phyloP scores from a whole-genome alignment of 2,329 filamentous ascomycete genomes.

The Ascosphaera apis region DNA sequence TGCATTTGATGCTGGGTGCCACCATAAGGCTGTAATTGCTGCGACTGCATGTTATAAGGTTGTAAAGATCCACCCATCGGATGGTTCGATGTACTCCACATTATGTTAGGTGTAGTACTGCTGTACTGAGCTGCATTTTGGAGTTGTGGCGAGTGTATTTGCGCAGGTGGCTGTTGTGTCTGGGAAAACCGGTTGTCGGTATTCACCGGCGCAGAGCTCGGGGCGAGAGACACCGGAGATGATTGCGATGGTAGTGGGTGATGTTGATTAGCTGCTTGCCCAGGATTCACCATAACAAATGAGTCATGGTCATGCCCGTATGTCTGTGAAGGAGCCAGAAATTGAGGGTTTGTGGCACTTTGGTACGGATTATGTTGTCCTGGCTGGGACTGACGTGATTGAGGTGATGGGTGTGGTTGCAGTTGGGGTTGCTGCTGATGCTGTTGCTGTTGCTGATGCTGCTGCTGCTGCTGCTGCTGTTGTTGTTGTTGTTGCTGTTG shows the following conservation, averaged over 20 bases:
- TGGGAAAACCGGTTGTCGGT: neutral
- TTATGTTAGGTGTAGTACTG: neutral
- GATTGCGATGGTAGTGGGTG: neutral
- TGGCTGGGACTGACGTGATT: neutral
- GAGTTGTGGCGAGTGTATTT: neutral
- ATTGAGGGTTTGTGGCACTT: neutral
- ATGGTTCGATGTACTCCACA: neutral
- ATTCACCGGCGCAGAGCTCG: neutral
- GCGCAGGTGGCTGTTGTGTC: neutral
- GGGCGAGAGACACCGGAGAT: neutral
- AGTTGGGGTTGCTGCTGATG: conserved; percentile 1
- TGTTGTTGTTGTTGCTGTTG: conserved; percentile 7
- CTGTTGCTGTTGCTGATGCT: conserved; percentile 2
- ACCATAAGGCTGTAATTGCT: neutral
- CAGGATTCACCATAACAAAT: conserved; percentile 6
- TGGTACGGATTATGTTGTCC: neutral
- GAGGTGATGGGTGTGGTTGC: neutral
- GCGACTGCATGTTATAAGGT: neutral
- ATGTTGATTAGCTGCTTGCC: conserved; percentile 1
- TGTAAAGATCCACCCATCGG: neutral
- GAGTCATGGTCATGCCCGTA: neutral
- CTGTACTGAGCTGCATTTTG: neutral
- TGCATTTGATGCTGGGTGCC: neutral
- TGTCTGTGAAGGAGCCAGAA: neutral
- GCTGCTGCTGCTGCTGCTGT: conserved; percentile 1